A percentile compares a stretch with the other conserved stretches of the same genome.
Conservation (phyloP, 345 rosid genomes). For the Trapa incisa region DNA sequence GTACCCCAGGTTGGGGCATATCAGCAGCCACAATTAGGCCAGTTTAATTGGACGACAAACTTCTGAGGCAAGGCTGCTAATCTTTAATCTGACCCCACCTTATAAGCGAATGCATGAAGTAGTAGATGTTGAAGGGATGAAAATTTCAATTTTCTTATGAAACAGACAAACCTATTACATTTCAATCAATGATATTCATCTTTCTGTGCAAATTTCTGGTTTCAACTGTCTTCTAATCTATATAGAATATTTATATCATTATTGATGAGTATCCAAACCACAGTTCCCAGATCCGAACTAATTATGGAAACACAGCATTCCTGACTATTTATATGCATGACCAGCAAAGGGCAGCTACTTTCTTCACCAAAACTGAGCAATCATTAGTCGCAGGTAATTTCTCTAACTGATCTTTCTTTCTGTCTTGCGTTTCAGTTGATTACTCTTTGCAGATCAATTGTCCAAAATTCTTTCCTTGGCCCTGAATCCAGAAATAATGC, state of each 20-base stretch:
- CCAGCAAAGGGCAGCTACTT: background rate
- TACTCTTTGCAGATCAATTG: background rate
- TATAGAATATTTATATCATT: background rate
- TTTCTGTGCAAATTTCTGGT: background rate
- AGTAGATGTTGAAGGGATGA: conserved; percentile 16
- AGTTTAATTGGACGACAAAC: conserved; percentile 80
- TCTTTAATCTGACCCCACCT: conserved; percentile 20
- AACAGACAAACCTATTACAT: conserved; percentile 5
- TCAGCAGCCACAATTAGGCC: conserved; percentile 86
- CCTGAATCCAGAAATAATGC: background rate
- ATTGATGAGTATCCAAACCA: background rate
- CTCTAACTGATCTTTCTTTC: background rate
- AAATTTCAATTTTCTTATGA: conserved; percentile 5
- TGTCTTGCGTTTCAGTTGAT: background rate
- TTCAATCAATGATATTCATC: conserved; percentile 2
- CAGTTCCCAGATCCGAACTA: background rate
- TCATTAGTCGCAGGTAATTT: background rate
- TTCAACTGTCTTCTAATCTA: background rate
- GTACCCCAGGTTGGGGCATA: conserved; percentile 75
- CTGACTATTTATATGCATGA: background rate
- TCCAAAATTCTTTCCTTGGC: too few relatives aligned
- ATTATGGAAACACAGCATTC: background rate
- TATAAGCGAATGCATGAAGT: conserved; percentile 12
- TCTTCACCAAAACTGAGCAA: background rate
- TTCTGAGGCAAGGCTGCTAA: conserved; percentile 34